Percentiles rank a stretch among this genome's conserved stretches.
phyloP scores from a whole-genome alignment of 2,329 filamentous ascomycete species.

The Aspergillus hortae region DNA sequence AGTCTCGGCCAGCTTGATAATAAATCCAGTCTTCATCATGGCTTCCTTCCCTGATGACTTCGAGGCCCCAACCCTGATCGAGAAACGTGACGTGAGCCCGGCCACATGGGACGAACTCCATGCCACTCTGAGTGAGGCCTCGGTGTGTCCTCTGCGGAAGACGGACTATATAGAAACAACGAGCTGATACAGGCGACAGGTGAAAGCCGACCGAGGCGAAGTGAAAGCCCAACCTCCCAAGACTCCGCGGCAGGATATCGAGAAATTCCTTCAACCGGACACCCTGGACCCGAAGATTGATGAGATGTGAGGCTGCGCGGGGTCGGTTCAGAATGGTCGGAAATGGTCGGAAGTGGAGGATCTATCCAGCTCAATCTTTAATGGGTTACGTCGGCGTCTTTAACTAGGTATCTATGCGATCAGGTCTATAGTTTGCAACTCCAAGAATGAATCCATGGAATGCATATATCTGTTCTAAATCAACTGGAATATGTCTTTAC shows the following conservation, averaged over 20 bases:
- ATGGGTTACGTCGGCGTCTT: too few species aligned
- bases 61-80: constrained; percentile 7
- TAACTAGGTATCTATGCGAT: too few species aligned
- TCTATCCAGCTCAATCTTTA: too few species aligned
- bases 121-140: constrained; percentile 11
- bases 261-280: constrained; percentile 6
- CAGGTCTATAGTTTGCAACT: too few species aligned
- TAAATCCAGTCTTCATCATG: constrained; percentile 8
- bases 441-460: too few species aligned
- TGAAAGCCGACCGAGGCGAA: constrained; percentile 15
- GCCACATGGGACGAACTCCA: constrained; percentile 12
- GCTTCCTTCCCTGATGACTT: constrained; percentile 10
- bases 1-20: not conserved
- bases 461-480: too few species aligned
- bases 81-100: constrained; percentile 2
- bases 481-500: too few species aligned
- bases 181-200: not conserved
- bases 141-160: not conserved
- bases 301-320: constrained; percentile 8
- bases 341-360: too few species aligned
- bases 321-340: too few species aligned
- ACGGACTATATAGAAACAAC: not conserved
- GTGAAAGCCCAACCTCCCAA: constrained; percentile 3
- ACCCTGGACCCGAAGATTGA: constrained; percentile 7
- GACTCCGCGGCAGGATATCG: constrained; percentile 5